phyloP scores from a whole-genome alignment of 495 filamentous ascomycete genomes.

The Neurospora pannonica region DNA sequence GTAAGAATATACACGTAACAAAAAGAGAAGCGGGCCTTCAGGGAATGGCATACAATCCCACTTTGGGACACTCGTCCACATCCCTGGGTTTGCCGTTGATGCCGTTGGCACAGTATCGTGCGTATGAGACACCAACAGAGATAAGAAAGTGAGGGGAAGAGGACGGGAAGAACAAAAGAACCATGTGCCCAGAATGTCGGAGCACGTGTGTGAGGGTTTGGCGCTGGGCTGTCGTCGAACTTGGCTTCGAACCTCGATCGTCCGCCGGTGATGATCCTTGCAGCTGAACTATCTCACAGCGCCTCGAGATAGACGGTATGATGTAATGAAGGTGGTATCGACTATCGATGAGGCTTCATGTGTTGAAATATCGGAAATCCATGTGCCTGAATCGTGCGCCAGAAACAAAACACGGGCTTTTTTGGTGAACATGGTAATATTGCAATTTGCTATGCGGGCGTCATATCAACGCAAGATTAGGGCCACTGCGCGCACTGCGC shows the following conservation, averaged over 20 bases:
- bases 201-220: background rate
- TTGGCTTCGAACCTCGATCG: background rate
- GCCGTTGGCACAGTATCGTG: background rate
- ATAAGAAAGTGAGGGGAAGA: background rate
- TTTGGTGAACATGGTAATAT: background rate
- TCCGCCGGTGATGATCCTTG: background rate
- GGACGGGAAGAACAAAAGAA: background rate
- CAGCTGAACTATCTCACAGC: background rate
- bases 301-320: background rate
- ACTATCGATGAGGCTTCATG: background rate
- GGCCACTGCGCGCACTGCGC: background rate
- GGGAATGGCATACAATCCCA: background rate
- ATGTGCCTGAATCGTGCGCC: background rate
- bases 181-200: background rate
- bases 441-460: background rate
- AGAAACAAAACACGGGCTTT: background rate
- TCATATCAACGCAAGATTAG: background rate
- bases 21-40: background rate
- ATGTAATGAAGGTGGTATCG: background rate
- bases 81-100: background rate
- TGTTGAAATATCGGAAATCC: background rate
- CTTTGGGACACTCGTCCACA: background rate
- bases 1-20: background rate
- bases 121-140: background rate
- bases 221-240: background rate